A percentile compares a stretch with the other conserved stretches of the same genome.
These are phyloP conservation scores for Pythium dissimile DNA, from an alignment of 352 stramenopile genomes.

Conservation along the genomic window DNA sequence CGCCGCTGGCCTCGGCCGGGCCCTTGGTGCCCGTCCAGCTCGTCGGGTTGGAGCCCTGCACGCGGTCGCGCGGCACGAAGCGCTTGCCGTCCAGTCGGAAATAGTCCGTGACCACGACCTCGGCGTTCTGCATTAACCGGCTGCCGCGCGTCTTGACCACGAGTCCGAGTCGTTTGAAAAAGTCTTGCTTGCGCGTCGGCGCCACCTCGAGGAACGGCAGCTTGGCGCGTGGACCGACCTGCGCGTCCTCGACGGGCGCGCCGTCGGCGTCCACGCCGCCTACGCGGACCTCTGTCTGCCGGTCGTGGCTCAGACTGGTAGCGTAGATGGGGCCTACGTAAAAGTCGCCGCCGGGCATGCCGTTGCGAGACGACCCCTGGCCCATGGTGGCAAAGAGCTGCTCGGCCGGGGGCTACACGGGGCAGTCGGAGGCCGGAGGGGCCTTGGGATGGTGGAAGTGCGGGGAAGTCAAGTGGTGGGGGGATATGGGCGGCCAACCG, in stretches of 20 bases:
- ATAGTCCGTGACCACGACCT: slow-evolving; percentile 77
- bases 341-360: slow-evolving; percentile 68
- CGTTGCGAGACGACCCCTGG: slow-evolving; percentile 54
- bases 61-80: slow-evolving; percentile 68
- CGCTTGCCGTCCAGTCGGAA: slow-evolving; percentile 78
- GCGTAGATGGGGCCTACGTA: slow-evolving; percentile 83
- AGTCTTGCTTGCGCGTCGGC: slow-evolving; percentile 56
- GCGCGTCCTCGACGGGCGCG: slow-evolving; percentile 42
- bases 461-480: not conserved
- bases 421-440: not conserved
- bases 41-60: slow-evolving; percentile 51
- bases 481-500: not conserved
- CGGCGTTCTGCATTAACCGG: slow-evolving; percentile 82
- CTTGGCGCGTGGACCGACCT: slow-evolving; percentile 63
- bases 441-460: not conserved
- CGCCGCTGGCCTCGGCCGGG: slow-evolving; percentile 65
- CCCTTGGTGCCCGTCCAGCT: slow-evolving; percentile 75
- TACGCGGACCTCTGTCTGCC: slow-evolving; percentile 79
- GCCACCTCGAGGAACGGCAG: slow-evolving; percentile 67
- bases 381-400: slow-evolving; percentile 37
- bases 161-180: slow-evolving; percentile 76
- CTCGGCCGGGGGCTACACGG: not conserved
- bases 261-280: slow-evolving; percentile 35
- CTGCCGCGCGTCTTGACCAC: slow-evolving; percentile 82
- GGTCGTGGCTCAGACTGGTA: slow-evolving; percentile 81